phyloP scores from a whole-genome alignment of 2,329 filamentous ascomycete genomes.

The Penicillium concentricum region DNA sequence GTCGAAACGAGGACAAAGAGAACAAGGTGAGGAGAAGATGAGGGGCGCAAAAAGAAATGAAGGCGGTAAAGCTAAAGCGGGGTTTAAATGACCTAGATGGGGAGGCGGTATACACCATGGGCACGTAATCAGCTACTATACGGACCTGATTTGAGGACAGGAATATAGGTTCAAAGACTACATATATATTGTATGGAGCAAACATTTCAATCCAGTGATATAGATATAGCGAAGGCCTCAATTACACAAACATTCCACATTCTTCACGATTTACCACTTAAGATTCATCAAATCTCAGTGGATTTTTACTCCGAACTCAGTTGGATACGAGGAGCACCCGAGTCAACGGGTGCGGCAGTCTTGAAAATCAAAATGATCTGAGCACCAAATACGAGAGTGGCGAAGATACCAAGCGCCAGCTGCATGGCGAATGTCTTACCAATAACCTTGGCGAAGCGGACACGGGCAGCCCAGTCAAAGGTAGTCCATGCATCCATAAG shows the following conservation, averaged over 20 bases:
- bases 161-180: neutral
- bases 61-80: slow-evolving; percentile 18
- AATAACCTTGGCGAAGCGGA: slow-evolving; percentile 72
- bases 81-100: neutral
- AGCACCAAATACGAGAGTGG: slow-evolving; percentile 52
- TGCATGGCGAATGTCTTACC: slow-evolving; percentile 66
- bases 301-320: neutral
- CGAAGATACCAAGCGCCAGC: slow-evolving; percentile 48
- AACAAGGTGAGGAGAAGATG: slow-evolving; percentile 4
- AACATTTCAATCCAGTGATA: neutral
- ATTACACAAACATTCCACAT: neutral
- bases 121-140: neutral
- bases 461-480: slow-evolving; percentile 70
- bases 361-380: slow-evolving; percentile 49
- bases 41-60: slow-evolving; percentile 17
- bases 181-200: neutral
- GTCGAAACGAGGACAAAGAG: neutral
- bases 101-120: slow-evolving; percentile 1
- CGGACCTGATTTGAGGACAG: neutral
- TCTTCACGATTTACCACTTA: neutral
- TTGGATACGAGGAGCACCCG: neutral
- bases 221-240: neutral
- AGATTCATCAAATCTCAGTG: neutral
- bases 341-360: slow-evolving; percentile 8
- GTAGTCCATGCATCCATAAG: slow-evolving; percentile 76